phyloP scores from a whole-genome alignment of 768 basidiomycete species.

The Tylopilus rubrobrunneus region DNA sequence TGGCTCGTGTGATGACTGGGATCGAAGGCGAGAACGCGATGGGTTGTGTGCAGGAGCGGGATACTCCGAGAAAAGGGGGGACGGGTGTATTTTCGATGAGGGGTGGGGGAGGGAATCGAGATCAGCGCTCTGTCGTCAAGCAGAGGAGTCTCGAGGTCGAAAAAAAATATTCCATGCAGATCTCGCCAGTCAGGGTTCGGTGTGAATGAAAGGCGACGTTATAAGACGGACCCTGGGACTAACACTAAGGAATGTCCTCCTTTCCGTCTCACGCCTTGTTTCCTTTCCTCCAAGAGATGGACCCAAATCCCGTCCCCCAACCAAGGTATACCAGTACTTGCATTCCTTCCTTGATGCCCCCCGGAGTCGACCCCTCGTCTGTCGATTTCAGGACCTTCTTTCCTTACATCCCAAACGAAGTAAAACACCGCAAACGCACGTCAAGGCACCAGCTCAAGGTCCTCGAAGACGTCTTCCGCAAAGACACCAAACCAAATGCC shows the following conservation, averaged over 20 bases:
- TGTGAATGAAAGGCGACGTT: not conserved
- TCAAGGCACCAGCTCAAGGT: constrained; percentile 84
- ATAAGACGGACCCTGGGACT: not conserved
- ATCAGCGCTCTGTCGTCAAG: too few relatives aligned
- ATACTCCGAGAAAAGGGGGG: not conserved
- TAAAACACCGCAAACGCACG: constrained; percentile 92
- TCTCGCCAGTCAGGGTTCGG: constrained; percentile 12
- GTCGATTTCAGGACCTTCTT: constrained; percentile 83
- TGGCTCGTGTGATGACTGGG: too few relatives aligned
- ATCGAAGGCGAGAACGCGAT: too few relatives aligned
- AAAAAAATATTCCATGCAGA: too few relatives aligned
- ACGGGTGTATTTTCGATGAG: too few relatives aligned
- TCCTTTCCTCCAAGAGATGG: constrained; percentile 24
- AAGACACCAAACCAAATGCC: constrained; percentile 90
- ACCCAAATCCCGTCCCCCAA: constrained; percentile 16
- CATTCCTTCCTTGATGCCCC: constrained; percentile 46
- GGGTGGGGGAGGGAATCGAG: too few relatives aligned
- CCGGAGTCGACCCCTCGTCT: constrained; percentile 55
- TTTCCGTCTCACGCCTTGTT: constrained; percentile 29
- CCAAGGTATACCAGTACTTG: constrained; percentile 36
- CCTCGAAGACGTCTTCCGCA: constrained; percentile 81
- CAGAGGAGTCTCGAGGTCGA: too few relatives aligned
- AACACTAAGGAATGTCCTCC: constrained; percentile 29
- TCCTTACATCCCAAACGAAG: constrained; percentile 87
- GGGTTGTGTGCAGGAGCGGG: not conserved